Base-by-base conservation (phyloP, 805 yeast genomes). In the Teunomyces stri region DNA sequence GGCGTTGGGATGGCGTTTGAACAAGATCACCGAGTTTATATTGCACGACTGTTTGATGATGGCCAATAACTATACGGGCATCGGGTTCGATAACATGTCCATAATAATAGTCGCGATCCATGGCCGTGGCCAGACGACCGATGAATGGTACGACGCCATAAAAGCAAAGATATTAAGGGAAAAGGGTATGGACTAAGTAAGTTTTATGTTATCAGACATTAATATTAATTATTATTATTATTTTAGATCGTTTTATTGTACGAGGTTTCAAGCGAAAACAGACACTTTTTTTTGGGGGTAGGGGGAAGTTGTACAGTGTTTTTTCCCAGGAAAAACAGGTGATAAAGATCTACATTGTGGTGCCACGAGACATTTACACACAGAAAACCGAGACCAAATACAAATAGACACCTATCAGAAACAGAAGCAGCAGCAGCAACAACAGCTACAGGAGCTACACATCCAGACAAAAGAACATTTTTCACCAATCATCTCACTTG, bases 41-140 rank as follows among this genome's bases (percentile, higher is more conserved):
- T 64, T 87, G 45, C 87, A 85, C 53, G 82, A 80, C 51, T 82
- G 89, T 47, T 75, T 87, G 44, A 75, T 80, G 5, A 80, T 82
- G 78, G 91, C 92, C 1, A 80, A 84, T 53, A 82, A 85, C 30
- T 74, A 78, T 27, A 87, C 92, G 0, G 94, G 94, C 2, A 79
- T 85, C 21, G 95, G 95, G 0, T 86, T 84, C 56, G 95, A 87
- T 62, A 87, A 87, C 58, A 87, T 87, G 92, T 85, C 91, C 0
- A 69, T 85, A 15, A 75, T 84, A n/a, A 77, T 87, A 5, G 75
- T 86, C 6, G 86, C 86, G 1, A 59, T 84, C 31, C 88, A 85
- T 57, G 71, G 72, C 29, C 47, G 50, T 16, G 60, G 60, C 4
- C 70, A 68, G 41, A 59, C 70, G 1, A 58, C 84, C 36, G 78